A percentile compares a stretch with the other conserved stretches of the same genome.
These are phyloP conservation scores for Trichoderma koningiopsis DNA, from an alignment of 2,329 filamentous ascomycete genomes.

Conservation along the genomic window DNA sequence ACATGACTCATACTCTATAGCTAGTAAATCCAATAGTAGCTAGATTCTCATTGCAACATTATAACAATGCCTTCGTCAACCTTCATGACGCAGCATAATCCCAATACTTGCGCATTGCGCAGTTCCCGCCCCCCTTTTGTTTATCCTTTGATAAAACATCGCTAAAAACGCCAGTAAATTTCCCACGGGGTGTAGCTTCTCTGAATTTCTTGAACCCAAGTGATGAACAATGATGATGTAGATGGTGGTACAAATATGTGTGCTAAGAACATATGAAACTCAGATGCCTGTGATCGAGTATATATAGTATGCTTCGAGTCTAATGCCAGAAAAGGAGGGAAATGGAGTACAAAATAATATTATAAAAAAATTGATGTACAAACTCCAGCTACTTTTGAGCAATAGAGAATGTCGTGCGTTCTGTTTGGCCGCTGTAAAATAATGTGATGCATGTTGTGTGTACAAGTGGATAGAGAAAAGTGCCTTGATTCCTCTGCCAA, in stretches of 20 bases:
- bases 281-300: slow-evolving; percentile 3
- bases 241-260: not conserved
- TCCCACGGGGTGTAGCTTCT: not conserved
- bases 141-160: not conserved
- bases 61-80: slow-evolving; percentile 1
- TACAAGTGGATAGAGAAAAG: not conserved
- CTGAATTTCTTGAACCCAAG: not conserved
- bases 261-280: not conserved
- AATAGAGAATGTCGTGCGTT: not conserved
- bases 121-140: not conserved
- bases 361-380: not conserved
- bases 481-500: not conserved
- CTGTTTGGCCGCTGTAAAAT: not conserved
- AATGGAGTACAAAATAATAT: not conserved
- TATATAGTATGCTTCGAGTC: slow-evolving; percentile 3
- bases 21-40: not conserved
- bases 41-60: not conserved
- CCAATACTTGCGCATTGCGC: not conserved
- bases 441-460: not conserved
- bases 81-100: not conserved
- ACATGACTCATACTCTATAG: not conserved
- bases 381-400: not conserved
- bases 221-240: not conserved
- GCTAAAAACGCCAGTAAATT: not conserved
- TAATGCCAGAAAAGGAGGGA: slow-evolving; percentile 7